phyloP scores from a whole-genome alignment of 2,329 filamentous ascomycete species.

The Colletotrichum sp. region DNA sequence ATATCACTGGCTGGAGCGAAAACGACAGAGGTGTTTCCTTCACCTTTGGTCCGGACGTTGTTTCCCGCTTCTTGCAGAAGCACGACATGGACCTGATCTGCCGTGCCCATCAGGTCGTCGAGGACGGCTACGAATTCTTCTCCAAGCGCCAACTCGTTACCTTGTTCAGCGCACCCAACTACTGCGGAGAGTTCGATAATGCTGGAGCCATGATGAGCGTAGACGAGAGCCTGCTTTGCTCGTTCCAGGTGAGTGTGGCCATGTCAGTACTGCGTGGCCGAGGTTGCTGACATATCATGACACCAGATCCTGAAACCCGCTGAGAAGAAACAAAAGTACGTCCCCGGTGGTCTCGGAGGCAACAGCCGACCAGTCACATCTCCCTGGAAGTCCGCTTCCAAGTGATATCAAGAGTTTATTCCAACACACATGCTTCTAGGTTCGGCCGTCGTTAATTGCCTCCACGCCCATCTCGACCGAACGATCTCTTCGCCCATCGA shows the following conservation, averaged over 20 bases:
- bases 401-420: constrained; percentile 72
- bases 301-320: constrained; percentile 94
- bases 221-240: constrained; percentile 96
- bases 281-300: constrained; percentile 8
- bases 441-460: constrained; percentile 88
- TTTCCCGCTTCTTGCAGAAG: constrained; percentile 96
- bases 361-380: constrained; percentile 70
- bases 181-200: constrained; percentile 99
- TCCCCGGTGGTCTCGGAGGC: constrained; percentile 75
- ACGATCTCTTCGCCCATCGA: constrained; percentile 2
- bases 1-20: constrained; percentile 98
- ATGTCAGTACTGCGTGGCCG: background rate
- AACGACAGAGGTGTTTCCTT: constrained; percentile 99
- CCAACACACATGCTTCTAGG: constrained; percentile 82
- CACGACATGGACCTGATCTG: constrained; percentile 99
- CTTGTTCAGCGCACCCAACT: constrained; percentile 97
- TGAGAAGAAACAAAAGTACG: constrained; percentile 99
- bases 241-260: constrained; percentile 80
- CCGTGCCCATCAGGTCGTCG: constrained; percentile 97
- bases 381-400: constrained; percentile 70
- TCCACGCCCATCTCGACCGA: constrained; percentile 17
- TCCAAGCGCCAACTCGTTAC: constrained; percentile 97
- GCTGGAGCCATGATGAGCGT: constrained; percentile 99
- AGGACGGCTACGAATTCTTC: constrained; percentile 99
- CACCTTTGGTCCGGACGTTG: constrained; percentile 96